These are phyloP conservation scores for Eucalyptus cladocalyx DNA, from an alignment of 345 rosid genomes.

Conservation along the genomic window DNA sequence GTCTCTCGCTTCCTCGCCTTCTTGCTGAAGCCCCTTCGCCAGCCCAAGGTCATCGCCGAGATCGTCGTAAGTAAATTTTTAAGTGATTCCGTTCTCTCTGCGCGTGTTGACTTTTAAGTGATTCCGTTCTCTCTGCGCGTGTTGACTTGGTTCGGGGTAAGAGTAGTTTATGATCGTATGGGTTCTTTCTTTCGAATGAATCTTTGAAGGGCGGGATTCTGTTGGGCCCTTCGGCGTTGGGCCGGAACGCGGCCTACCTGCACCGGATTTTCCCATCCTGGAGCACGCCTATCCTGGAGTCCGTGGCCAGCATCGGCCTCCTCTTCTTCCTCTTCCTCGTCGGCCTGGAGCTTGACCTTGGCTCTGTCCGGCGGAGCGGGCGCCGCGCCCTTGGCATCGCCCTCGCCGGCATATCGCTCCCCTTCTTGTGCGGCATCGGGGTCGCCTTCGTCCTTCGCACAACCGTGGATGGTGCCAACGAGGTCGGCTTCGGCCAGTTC, in stretches of 20 bases:
- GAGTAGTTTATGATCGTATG: not conserved
- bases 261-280: conserved; percentile 34
- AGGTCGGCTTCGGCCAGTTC: conserved; percentile 52
- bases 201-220: conserved; percentile 10
- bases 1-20: conserved; percentile 60
- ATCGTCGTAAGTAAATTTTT: conserved; percentile 36
- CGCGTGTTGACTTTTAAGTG: not conserved
- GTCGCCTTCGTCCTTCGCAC: conserved; percentile 41
- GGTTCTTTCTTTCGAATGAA: not conserved
- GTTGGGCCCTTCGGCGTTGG: conserved; percentile 49
- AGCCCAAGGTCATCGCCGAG: conserved; percentile 91
- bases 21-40: conserved; percentile 84
- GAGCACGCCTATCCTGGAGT: conserved; percentile 39
- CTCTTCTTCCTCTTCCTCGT: conserved; percentile 52
- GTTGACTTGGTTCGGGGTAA: not conserved
- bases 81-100: not conserved
- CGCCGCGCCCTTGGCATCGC: conserved; percentile 33
- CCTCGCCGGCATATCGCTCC: conserved; percentile 42
- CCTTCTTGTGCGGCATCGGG: conserved; percentile 32
- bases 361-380: conserved; percentile 21
- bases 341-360: conserved; percentile 52
- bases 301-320: conserved; percentile 49
- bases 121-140: not conserved
- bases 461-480: conserved; percentile 22
- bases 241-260: conserved; percentile 26